Base-by-base conservation (phyloP, 106 monocot genomes). In the Apostasia shenzhenica region DNA sequence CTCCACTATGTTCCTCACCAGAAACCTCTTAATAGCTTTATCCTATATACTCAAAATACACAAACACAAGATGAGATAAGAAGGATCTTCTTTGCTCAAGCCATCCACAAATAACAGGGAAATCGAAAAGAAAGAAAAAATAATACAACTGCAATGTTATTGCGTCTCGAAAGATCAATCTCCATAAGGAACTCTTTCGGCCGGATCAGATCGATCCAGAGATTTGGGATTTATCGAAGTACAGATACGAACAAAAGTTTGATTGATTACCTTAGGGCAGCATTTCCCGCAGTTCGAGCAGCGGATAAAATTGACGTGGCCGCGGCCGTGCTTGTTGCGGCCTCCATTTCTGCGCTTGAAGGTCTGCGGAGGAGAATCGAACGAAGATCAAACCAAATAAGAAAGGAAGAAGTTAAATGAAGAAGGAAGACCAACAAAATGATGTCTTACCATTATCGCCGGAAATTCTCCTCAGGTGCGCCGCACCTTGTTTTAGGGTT, bases 241-340 rank as follows among this genome's bases (percentile, higher is more conserved):
- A 39, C 1, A 6, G 1, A 61, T 40, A 9, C 4, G 11, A 61
- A 41, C 6, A 43, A 8, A 37, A 8, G 12, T 48, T 4, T 6
- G 13, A 50, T n/a, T 7, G 5, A 48, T 12, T 48, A 86, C 90
- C 79, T 83, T 90, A 9, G 83, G 86, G 73, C 83, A 86, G 66
- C 90, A 90, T 48, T 90, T 90, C 41, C 83, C 90, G 65, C 90
- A 90, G 79, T 90, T 90, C 45, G 90, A 83, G 76, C 90, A 90
- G 62, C 90, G 90, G 55, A 90, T 86, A 51, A 81, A 83, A 8
- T 86, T 83, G 64, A 86, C 86, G 44, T 91, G 90, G 64, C 90
- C 90, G 45, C 90, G 81, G 41, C 90, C 83, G 54, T 83, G 90
- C 81, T 91, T 91, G 90, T 91, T 91, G 41, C 86, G 83, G 2